These are phyloP conservation scores for Eucalyptus cloeziana DNA, from an alignment of 345 rosid genomes.

Conservation along the genomic window DNA sequence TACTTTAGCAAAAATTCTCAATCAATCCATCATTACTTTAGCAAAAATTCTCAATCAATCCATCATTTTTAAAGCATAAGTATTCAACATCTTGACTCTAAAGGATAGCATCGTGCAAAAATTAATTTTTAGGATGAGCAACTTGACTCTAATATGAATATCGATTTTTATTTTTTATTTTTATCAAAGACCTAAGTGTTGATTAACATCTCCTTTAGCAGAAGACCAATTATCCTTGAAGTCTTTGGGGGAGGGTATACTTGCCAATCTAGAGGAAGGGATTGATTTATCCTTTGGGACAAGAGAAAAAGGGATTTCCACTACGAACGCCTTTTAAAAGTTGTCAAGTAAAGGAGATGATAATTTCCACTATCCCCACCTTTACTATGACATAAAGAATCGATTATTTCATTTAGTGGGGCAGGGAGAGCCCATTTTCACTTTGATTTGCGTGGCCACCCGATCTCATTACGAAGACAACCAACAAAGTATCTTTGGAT, in stretches of 20 bases:
- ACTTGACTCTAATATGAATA: neutral
- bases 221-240: neutral
- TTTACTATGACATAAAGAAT: neutral
- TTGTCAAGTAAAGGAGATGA: neutral
- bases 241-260: neutral
- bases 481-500: too few species aligned
- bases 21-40: too few species aligned
- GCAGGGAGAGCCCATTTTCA: neutral
- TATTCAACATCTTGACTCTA: neutral
- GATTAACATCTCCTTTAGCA: accelerated
- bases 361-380: neutral
- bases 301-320: neutral
- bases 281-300: neutral
- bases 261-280: neutral
- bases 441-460: neutral
- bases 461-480: neutral
- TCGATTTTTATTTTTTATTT: too few species aligned
- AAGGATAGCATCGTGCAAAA: neutral
- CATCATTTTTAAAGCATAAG: too few species aligned
- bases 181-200: accelerated
- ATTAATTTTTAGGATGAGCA: neutral
- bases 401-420: neutral
- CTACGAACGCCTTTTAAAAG: neutral
- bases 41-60: neutral
- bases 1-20: too few species aligned